Base-by-base conservation (phyloP, 345 rosid genomes). In the Ricinus communis region DNA sequence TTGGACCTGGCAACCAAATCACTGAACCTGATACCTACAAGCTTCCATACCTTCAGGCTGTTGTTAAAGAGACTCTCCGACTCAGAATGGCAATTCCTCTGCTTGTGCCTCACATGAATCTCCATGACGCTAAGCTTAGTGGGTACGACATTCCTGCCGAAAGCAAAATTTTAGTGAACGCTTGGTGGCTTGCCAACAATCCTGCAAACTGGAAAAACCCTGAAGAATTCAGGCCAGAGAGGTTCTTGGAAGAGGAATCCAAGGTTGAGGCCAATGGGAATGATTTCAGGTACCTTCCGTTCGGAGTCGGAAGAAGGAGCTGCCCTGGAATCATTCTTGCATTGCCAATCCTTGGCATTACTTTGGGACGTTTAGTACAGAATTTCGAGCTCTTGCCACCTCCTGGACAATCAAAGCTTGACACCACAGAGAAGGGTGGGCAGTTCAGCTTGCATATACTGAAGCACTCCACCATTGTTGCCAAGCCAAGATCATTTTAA, bases 21-120 rank as follows among this genome's bases (percentile, higher is more conserved):
- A 95, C 99, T 0, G 99, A 95, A 78, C 97, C 99, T 1, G 99
- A 95, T 72, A 84, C 79, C 15, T 49, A 70, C 59, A 90, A 80
- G 71, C 96, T 95, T 0, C 97, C 99, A 1, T 95, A 90, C 80
- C 98, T 95, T 14, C 92, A 95, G 65, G 99, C 99, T 0, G 99
- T 95, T 55, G 19, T 95, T 78, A 95, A 92, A 82, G 99, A 95
- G 74, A 89, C 99, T 4, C 93, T 95, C 46, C 75, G 99, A 22
- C 79, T 92, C 9, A 82, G 99, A 38, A 95, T 92, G 97, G 98
- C 99, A 0, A 95, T 95, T 70, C 99, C 99, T 18, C 91, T 95
- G 1, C 96, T 95, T 15, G 99, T 95, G 18, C 99, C 98, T 0
- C 99, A 95, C 88, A 92, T 95, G 99, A 95, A 95, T 84, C 96